Evolutionary conservation across 2,329 filamentous ascomycete species (phyloP).

Genomic region (Calonectria hawksworthii): DNA sequence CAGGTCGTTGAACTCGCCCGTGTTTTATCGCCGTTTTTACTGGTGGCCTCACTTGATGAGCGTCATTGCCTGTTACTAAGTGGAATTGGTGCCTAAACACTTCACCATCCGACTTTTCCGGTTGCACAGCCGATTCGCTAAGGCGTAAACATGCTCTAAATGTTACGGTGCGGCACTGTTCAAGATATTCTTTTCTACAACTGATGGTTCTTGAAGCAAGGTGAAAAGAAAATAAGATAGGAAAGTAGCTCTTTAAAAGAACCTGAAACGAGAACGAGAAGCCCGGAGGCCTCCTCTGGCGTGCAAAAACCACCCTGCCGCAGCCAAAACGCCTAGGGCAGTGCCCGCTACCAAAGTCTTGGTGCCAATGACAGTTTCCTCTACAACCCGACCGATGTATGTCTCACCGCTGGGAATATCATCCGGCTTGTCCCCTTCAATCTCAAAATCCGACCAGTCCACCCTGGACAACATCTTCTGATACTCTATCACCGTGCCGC

Average conservation of each 20-base stretch:
- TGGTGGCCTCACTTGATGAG: neutral
- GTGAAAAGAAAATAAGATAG: neutral
- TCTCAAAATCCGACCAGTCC: conserved; percentile 15
- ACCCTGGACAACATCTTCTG: conserved; percentile 16
- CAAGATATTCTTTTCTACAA: neutral
- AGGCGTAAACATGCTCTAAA: neutral
- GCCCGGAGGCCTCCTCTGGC: neutral
- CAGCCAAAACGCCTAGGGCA: neutral
- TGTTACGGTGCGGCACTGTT: neutral
- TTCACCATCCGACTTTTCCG: neutral
- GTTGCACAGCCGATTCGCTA: neutral
- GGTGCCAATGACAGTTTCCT: neutral
- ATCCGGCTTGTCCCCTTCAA: neutral
- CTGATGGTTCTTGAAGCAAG: too few species aligned
- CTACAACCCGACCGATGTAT: conserved; percentile 16
- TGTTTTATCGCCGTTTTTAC: neutral
- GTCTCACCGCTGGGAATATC: neutral
- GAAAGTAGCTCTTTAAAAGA: neutral
- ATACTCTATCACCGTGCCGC: conserved; percentile 18
- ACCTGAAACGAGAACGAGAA: neutral
- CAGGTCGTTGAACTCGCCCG: neutral
- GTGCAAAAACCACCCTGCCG: neutral
- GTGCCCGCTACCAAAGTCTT: neutral
- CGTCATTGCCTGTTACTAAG: neutral
- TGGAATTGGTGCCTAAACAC: neutral